Conservation (phyloP, 257 asterid species). For the Knoxia roxburghii region DNA sequence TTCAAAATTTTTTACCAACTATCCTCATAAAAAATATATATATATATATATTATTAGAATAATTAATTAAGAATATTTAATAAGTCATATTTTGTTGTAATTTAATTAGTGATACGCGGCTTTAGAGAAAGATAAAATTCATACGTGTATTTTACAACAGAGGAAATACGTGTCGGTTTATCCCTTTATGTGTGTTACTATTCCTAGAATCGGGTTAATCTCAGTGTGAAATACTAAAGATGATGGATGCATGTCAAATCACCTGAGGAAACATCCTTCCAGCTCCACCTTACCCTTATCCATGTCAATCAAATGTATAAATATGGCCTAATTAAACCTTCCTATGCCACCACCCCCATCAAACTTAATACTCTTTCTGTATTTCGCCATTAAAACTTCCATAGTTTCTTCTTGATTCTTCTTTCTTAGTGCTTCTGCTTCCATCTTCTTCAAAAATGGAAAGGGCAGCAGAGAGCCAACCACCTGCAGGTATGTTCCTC, state of each 20-base stretch:
- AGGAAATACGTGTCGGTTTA: background rate
- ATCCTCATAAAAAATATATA: too few relatives aligned
- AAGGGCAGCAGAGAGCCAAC: slow-evolving; percentile 38
- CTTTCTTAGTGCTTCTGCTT: background rate
- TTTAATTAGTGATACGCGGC: too few relatives aligned
- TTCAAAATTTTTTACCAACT: too few relatives aligned
- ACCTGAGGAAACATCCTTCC: background rate
- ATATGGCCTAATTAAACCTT: background rate
- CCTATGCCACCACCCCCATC: background rate
- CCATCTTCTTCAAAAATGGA: slow-evolving; percentile 33
- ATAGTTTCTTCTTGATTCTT: background rate
- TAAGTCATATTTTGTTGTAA: too few relatives aligned
- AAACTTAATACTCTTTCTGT: background rate
- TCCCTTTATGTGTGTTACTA: background rate
- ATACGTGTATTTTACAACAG: too few relatives aligned
- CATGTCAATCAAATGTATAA: background rate
- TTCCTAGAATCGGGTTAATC: background rate
- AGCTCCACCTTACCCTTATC: background rate
- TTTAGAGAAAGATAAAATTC: too few relatives aligned
- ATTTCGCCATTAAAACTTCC: background rate
- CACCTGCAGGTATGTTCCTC: slow-evolving; percentile 41
- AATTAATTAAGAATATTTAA: too few relatives aligned
- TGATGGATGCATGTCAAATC: background rate
- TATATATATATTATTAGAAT: too few relatives aligned
- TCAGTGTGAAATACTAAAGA: background rate